Conservation (phyloP, 2,329 filamentous ascomycete genomes). For the Alternaria arborescens region DNA sequence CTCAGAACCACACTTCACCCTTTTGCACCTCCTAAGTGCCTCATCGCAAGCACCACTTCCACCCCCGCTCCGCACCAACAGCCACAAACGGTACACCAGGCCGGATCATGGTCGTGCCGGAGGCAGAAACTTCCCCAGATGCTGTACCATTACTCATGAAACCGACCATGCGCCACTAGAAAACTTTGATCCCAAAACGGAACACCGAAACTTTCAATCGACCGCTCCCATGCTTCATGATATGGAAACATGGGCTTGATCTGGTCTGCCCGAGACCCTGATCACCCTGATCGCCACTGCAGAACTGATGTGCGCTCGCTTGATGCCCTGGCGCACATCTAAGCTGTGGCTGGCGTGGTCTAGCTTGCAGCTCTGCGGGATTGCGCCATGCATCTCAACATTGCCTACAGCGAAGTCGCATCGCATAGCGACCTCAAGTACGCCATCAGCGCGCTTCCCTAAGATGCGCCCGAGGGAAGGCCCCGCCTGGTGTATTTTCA, state of each 20-base stretch:
- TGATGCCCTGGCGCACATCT: conserved; percentile 2
- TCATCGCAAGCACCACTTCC: conserved; percentile 6
- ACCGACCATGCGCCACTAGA: conserved; percentile 44
- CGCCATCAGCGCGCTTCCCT: not conserved
- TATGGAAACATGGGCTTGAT: conserved; percentile 18
- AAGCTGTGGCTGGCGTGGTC: not conserved
- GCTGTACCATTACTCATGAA: conserved; percentile 35
- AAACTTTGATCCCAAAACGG: conserved; percentile 28
- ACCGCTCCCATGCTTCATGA: conserved; percentile 28
- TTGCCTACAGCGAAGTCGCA: not conserved
- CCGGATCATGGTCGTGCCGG: conserved; percentile 35
- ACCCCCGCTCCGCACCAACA: conserved; percentile 13
- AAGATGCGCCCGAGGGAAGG: not conserved
- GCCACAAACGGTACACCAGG: conserved; percentile 20
- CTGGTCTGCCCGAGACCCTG: conserved; percentile 11
- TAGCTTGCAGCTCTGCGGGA: not conserved
- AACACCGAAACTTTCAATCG: conserved; percentile 31
- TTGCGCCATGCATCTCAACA: not conserved
- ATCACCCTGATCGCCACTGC: not conserved
- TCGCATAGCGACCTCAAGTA: not conserved
- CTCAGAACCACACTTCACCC: not conserved
- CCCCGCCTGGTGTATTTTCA: not conserved
- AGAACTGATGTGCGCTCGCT: conserved; percentile 8
- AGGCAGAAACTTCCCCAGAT: conserved; percentile 28
- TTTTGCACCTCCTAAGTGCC: not conserved